Evolutionary conservation across 2,329 filamentous ascomycete genomes (phyloP), one percentile per base, ranked within the genome.

Genomic region (Hyphodiscus sp.): DNA sequence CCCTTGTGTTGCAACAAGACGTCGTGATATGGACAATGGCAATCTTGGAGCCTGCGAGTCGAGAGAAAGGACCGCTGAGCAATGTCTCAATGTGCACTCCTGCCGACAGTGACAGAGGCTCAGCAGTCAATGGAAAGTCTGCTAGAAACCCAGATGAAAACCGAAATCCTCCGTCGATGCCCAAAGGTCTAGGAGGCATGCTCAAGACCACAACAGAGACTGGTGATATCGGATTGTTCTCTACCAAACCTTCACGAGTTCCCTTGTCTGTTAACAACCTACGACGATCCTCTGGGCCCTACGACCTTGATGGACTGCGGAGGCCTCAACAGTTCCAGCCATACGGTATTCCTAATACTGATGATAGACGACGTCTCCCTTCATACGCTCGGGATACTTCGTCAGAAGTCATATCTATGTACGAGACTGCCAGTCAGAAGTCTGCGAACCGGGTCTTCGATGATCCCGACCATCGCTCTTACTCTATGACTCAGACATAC

Each of bases 171-270:
- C 15, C 71, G 69, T 45, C 77, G 72, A 38, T 65, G 1, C 78
- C 80, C 0, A 79, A 76, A 5, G 78, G 78, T 1, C 69, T 84
- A n/a, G 76, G 82, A 60, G 78, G 80, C 65, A 84, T 85, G 82
- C 71, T 85, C 54, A 85, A 80, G 69, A 85, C 78, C 2, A 83
- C 79, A 1, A 85, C 81, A 0, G 82, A 85, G 63, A 83, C 81
- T 9, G 81, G 82, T n/a, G 80, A 85, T 59, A 81, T 83, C 59
- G 81, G 80, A 4, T 68, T 79, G 48, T 84, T 83, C 65, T 81
- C 78, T 49, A 80, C 82, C 59, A 74, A 71, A 46, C 71, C 75
- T 8, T 64, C 68, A 43, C 64, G 67, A 29, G 52, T 67, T 47
- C 61, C 65, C 19, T 60, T 59, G 41, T 49, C 58, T 33, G 45